Percentiles rank a stretch among this genome's conserved stretches.
These are phyloP conservation scores for Warburgia ugandensis DNA, from an alignment of 164 flowering plant species.

Conservation along the genomic window DNA sequence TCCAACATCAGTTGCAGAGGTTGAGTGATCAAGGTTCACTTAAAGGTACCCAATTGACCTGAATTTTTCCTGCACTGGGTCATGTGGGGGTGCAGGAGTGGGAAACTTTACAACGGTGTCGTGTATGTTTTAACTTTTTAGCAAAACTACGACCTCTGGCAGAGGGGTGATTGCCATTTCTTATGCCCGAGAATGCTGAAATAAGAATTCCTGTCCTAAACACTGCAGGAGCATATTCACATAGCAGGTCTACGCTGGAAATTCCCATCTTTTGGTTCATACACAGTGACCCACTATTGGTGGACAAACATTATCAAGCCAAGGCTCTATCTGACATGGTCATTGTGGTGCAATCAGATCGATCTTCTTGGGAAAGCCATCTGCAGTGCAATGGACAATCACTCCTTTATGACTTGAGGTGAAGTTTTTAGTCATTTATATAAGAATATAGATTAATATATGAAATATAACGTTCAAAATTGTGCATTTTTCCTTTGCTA, in stretches of 20 bases:
- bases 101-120: too few relatives aligned
- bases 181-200: background rate
- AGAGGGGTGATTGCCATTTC: background rate
- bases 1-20: slow-evolving; percentile 90
- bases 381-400: slow-evolving; percentile 93
- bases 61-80: background rate
- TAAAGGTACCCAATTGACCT: slow-evolving; percentile 47
- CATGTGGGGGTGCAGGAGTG: too few relatives aligned
- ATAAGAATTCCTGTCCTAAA: slow-evolving; percentile 7
- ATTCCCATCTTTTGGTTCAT: slow-evolving; percentile 97
- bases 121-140: background rate
- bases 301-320: slow-evolving; percentile 96
- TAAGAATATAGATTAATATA: too few relatives aligned
- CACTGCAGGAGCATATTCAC: slow-evolving; percentile 69
- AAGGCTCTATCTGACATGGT: slow-evolving; percentile 97
- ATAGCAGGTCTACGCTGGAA: slow-evolving; percentile 80
- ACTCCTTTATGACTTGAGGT: slow-evolving; percentile 91
- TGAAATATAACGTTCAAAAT: too few relatives aligned
- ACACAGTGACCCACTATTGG: slow-evolving; percentile 70
- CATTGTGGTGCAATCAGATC: slow-evolving; percentile 84
- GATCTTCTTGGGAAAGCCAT: slow-evolving; percentile 94
- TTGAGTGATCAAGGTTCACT: slow-evolving; percentile 62
- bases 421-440: background rate
- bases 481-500: background rate
- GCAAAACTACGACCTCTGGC: background rate